These are phyloP conservation scores for Pythium volutum DNA, from an alignment of 352 stramenopile species.

Conservation along the genomic window DNA sequence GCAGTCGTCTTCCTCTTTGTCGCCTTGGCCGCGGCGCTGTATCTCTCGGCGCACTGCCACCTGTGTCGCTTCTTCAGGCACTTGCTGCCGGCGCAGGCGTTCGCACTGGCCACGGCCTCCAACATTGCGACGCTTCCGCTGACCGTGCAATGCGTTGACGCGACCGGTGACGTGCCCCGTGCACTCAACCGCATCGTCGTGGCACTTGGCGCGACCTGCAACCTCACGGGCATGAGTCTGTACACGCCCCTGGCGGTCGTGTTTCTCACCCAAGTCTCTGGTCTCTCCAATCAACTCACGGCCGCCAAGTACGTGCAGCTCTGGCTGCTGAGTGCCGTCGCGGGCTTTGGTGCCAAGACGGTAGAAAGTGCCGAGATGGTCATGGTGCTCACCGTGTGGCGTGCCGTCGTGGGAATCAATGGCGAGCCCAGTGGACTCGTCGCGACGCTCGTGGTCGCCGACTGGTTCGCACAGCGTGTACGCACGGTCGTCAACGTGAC, in stretches of 20 bases:
- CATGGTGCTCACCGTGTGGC: constrained; percentile 75
- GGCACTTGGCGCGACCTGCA: constrained; percentile 56
- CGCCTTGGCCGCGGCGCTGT: too few species aligned
- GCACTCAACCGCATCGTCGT: constrained; percentile 55
- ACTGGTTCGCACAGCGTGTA: constrained; percentile 70
- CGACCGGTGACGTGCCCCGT: constrained; percentile 53
- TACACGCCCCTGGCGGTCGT: constrained; percentile 66
- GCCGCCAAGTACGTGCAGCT: constrained; percentile 52
- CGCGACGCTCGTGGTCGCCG: constrained; percentile 54
- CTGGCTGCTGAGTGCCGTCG: constrained; percentile 50
- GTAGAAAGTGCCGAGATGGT: constrained; percentile 69
- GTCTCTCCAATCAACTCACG: constrained; percentile 44
- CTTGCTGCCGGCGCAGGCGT: constrained; percentile 63
- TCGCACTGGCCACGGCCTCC: constrained; percentile 64
- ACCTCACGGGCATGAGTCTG: constrained; percentile 62
- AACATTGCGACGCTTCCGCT: constrained; percentile 73
- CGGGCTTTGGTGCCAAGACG: constrained; percentile 54
- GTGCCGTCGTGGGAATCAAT: constrained; percentile 55
- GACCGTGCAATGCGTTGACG: constrained; percentile 68
- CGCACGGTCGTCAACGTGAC: constrained; percentile 70
- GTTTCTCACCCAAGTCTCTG: constrained; percentile 59
- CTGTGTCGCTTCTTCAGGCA: constrained; percentile 53
- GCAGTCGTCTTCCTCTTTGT: constrained; percentile 40
- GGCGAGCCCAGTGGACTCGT: constrained; percentile 48
- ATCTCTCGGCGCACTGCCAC: constrained; percentile 42